Conservation (phyloP, 495 filamentous ascomycete species). For the Parathielavia hyrcaniae region DNA sequence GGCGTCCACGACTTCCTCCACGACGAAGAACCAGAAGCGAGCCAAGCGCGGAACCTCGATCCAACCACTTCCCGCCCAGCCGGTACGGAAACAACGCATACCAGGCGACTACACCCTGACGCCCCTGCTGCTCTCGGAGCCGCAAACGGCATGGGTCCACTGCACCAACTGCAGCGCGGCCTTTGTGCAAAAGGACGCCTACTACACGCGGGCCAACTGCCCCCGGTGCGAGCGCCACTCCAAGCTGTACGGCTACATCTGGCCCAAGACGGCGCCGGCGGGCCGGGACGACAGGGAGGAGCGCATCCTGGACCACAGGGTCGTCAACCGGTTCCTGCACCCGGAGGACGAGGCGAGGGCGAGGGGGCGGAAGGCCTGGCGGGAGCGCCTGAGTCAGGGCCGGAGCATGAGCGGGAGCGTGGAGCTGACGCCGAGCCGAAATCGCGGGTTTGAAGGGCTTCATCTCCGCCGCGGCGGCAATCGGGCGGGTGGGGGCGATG, state of each 20-base stretch:
- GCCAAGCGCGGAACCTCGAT: not conserved
- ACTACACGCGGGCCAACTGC: conserved; percentile 75
- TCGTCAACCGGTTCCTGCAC: conserved; percentile 62
- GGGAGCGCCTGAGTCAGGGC: conserved; percentile 9
- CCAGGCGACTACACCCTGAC: conserved; percentile 80
- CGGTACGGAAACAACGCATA: conserved; percentile 36
- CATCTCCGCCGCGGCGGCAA: not conserved
- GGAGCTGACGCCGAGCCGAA: not conserved
- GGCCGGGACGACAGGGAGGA: conserved; percentile 70
- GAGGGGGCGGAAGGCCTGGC: conserved; percentile 38
- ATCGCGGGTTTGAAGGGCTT: not conserved
- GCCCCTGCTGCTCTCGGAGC: conserved; percentile 60
- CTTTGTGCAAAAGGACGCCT: conserved; percentile 84
- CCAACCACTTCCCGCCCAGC: conserved; percentile 4
- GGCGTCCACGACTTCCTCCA: not conserved
- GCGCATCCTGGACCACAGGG: conserved; percentile 65
- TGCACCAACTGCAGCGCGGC: conserved; percentile 73
- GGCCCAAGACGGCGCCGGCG: conserved; percentile 86
- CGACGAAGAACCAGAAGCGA: conserved; percentile 2
- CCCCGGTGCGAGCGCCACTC: conserved; percentile 91
- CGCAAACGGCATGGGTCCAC: conserved; percentile 74
- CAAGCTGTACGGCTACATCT: conserved; percentile 88
- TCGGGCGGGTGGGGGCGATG: not conserved
- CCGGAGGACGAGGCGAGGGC: conserved; percentile 58
- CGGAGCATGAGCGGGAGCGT: not conserved